These are phyloP conservation scores for Saturnispora diversa DNA, from an alignment of 805 yeast genomes.

Conservation along the genomic window DNA sequence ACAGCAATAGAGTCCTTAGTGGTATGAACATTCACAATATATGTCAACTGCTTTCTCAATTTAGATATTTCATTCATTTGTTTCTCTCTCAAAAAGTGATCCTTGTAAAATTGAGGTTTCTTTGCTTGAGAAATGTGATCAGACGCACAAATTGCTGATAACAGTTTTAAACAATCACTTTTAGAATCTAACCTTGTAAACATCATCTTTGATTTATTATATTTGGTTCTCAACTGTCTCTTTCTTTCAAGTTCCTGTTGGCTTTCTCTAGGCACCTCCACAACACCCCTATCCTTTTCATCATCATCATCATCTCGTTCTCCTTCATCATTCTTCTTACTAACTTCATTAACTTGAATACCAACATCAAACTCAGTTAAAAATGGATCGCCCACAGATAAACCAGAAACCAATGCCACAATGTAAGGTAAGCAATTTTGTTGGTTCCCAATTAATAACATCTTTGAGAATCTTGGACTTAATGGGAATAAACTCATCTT, in stretches of 20 bases:
- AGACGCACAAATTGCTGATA: constrained; percentile 81
- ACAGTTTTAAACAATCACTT: constrained; percentile 66
- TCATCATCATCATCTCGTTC: constrained; percentile 32
- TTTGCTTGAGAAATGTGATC: constrained; percentile 61
- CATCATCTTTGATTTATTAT: constrained; percentile 46
- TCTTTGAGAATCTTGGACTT: constrained; percentile 88
- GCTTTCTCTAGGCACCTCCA: constrained; percentile 28
- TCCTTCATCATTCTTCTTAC: constrained; percentile 21
- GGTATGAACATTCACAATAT: constrained; percentile 62
- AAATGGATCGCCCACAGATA: constrained; percentile 92
- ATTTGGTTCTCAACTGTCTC: constrained; percentile 42
- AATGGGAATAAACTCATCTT: constrained; percentile 88
- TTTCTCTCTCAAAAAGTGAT: constrained; percentile 68
- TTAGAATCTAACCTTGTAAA: constrained; percentile 62
- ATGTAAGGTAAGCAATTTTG: constrained; percentile 77
- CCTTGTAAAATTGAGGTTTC: constrained; percentile 39
- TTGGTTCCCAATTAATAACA: constrained; percentile 83
- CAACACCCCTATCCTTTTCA: constrained; percentile 15
- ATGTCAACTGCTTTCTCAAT: constrained; percentile 69
- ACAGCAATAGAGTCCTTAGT: constrained; percentile 53
- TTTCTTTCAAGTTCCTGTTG: constrained; percentile 33
- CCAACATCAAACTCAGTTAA: constrained; percentile 69
- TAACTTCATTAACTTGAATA: constrained; percentile 26
- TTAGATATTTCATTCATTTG: constrained; percentile 79
- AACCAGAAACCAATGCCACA: constrained; percentile 84